Percentiles rank a stretch among this genome's conserved stretches.
Conservation (phyloP, 179 eudicot genomes). For the Carnegiea gigantea region DNA sequence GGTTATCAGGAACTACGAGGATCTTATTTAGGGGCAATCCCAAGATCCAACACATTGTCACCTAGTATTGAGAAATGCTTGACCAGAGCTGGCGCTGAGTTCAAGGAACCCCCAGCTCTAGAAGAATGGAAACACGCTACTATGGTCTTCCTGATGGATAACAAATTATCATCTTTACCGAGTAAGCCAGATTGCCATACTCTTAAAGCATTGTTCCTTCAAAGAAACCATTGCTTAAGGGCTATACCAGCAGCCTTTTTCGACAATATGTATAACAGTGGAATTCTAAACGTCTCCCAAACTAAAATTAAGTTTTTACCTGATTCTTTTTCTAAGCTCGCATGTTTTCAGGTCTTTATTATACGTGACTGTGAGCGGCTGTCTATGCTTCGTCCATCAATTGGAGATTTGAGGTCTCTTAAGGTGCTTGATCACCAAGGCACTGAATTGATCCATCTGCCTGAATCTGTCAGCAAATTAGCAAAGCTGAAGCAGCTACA, state of each 20-base stretch:
- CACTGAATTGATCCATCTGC: conserved; percentile 16
- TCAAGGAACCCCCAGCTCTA: not conserved
- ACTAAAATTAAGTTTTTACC: not conserved
- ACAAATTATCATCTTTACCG: not conserved
- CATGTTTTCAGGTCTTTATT: not conserved
- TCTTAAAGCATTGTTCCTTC: conserved; percentile 12
- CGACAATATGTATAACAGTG: not conserved
- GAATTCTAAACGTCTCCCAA: conserved; percentile 1
- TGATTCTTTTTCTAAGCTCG: not conserved
- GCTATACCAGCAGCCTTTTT: conserved; percentile 14
- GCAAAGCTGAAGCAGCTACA: not conserved
- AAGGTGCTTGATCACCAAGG: conserved; percentile 13
- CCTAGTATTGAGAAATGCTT: not conserved
- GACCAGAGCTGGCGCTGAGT: not conserved
- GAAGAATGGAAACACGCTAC: conserved; percentile 1
- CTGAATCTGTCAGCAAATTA: not conserved
- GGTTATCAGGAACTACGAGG: not conserved
- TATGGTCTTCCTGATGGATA: conserved; percentile 4
- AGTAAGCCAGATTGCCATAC: not conserved
- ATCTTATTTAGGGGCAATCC: not conserved
- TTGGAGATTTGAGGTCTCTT: conserved; percentile 1
- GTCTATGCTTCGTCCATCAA: not conserved
- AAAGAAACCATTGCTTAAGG: conserved; percentile 8
- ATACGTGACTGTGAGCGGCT: conserved; percentile 8
- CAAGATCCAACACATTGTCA: not conserved